Evolutionary conservation across 2,329 filamentous ascomycete species (phyloP), one percentile per base, ranked within the genome.

Genomic region (Botrytis squamosa): DNA sequence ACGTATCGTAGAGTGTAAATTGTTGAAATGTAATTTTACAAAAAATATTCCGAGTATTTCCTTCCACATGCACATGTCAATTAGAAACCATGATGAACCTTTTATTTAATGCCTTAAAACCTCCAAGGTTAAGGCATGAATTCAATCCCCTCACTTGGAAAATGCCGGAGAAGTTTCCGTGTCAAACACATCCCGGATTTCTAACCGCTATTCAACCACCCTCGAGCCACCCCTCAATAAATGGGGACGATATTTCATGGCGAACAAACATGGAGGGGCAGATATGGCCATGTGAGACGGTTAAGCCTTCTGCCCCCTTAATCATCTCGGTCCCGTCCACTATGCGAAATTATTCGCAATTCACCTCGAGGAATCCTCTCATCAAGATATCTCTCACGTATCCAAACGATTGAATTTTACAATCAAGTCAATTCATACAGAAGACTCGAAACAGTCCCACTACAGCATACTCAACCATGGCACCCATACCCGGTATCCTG

Each of bases 401-500:
- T 29, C 55, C 20, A 49, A 18, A 69, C 66, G n/a, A 44, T 57
- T 69, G 70, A 57, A 36, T 38, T 20, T 14, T 18, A 36, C 12
- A 20, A 36, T 46, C 20, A n/a, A 70, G 16, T 29, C 68, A 36
- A 12, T 36, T 10, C 22, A 62, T 36, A 44, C 8, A 36, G 55
- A 46, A 65, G 8, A 29, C 40, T 40, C 25, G 3, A 44, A 69
- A 25, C 9, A n/a, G 9, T 29, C 5, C 22, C n/a, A 38, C 22
- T 49, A 44, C 38, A 46, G 25, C 22, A 14, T 57, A 44, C 42
- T 36, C 46, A 65, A 74, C 33, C 44, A 74, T 74, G 72, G 59
- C 72, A 33, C 67, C 72, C 46, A 65, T 42, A 57, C 88, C 88
- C 16, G 93, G 93, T 74, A 89, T 94, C 79, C 90, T 97, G 80